Conservation (phyloP, 208 protist species). For the Acanthamoeba healyi region DNA sequence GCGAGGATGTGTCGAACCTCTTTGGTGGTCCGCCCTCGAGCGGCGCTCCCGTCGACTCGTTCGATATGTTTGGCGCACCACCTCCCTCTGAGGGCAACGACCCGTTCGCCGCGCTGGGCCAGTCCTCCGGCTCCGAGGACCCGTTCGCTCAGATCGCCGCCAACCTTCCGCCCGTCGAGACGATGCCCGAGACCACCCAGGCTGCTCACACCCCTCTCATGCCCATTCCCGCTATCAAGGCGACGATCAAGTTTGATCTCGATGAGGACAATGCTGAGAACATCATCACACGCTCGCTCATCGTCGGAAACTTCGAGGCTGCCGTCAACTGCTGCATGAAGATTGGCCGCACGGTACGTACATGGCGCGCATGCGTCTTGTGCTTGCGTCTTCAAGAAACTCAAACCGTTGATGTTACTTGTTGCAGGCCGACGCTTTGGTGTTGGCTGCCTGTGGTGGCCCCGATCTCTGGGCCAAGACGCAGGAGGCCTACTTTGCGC, state of each 20-base stretch:
- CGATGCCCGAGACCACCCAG: background rate
- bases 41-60: background rate
- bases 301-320: constrained; percentile 85
- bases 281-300: constrained; percentile 79
- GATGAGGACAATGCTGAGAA: constrained; percentile 12
- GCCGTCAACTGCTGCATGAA: constrained; percentile 87
- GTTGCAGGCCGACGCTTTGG: constrained; percentile 86
- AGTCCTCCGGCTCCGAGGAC: background rate
- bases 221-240: background rate
- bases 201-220: background rate
- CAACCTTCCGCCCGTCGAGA: constrained; percentile 30
- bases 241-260: constrained; percentile 28
- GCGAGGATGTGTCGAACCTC: constrained; percentile 26
- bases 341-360: constrained; percentile 83
- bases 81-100: constrained; percentile 15
- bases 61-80: constrained; percentile 48
- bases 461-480: constrained; percentile 86
- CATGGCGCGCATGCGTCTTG: too few species aligned
- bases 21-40: background rate
- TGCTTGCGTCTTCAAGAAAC: too few species aligned
- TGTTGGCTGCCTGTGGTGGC: constrained; percentile 83
- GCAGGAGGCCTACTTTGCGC: constrained; percentile 84
- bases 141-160: constrained; percentile 62
- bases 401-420: background rate
- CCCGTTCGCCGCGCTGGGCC: constrained; percentile 36